A percentile compares a stretch with the other conserved stretches of the same genome.
phyloP scores from a whole-genome alignment of 2,329 filamentous ascomycete species.

The Penicillium sclerotiorum region DNA sequence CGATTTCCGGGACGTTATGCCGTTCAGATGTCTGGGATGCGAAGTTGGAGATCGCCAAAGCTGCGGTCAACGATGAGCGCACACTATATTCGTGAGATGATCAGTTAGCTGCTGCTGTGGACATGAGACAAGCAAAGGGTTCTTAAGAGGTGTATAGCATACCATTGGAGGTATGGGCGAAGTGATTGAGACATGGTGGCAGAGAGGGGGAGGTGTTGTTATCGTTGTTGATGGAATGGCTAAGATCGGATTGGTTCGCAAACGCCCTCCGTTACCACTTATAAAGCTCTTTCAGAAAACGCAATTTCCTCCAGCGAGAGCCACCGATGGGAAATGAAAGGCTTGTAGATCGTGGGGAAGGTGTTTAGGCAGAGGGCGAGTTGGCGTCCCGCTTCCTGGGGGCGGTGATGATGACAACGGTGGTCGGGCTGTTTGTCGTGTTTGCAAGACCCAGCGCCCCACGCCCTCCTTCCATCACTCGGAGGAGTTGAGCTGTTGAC shows the following conservation, averaged over 20 bases:
- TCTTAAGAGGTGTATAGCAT: constrained; percentile 74
- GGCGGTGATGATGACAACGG: constrained; percentile 15
- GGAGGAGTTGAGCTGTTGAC: constrained; percentile 27
- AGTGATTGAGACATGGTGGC: constrained; percentile 23
- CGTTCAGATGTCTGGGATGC: constrained; percentile 94
- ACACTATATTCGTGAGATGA: constrained; percentile 55
- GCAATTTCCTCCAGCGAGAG: background rate
- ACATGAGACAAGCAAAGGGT: background rate
- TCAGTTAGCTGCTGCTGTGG: background rate
- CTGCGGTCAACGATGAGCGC: constrained; percentile 88
- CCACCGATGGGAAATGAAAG: background rate
- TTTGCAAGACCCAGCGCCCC: constrained; percentile 30
- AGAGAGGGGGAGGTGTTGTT: background rate
- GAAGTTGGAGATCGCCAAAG: constrained; percentile 93
- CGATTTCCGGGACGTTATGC: constrained; percentile 94
- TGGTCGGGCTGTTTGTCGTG: constrained; percentile 30
- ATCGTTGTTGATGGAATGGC: background rate
- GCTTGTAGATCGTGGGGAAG: constrained; percentile 13
- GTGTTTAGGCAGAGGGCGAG: constrained; percentile 19
- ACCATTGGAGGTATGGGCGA: constrained; percentile 53
- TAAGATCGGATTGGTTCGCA: no score
- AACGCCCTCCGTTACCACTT: no score
- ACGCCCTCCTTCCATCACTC: constrained; percentile 21
- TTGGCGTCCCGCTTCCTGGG: constrained; percentile 17
- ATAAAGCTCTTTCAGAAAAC: no score